A percentile compares a stretch with the other conserved stretches of the same genome.
These are phyloP conservation scores for Daldinia grandis DNA, from an alignment of 495 filamentous ascomycete species.

Conservation along the genomic window DNA sequence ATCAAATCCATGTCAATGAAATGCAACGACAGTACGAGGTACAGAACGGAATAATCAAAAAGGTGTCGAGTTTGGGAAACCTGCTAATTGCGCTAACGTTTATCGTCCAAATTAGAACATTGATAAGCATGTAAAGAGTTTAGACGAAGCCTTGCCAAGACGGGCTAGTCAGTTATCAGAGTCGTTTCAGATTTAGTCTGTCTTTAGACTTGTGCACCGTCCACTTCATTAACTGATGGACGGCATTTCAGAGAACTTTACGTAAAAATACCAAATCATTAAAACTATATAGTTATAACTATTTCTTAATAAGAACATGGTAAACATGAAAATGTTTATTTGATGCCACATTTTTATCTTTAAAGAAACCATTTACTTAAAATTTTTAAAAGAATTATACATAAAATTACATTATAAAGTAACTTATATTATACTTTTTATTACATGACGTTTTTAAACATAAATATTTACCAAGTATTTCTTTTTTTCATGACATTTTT, in stretches of 20 bases:
- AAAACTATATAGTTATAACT: no score
- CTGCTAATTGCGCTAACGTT: conserved; percentile 34
- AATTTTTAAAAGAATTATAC: no score
- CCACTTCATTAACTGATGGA: not conserved
- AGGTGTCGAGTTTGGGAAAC: conserved; percentile 42
- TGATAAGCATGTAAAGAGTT: conserved; percentile 37
- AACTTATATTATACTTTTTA: no score
- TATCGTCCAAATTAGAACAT: conserved; percentile 36
- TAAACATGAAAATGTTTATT: no score
- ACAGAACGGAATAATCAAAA: conserved; percentile 41
- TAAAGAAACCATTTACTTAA: no score
- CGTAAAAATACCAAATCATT: not conserved
- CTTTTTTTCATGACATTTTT: no score
- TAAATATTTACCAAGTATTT: no score
- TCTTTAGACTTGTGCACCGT: not conserved
- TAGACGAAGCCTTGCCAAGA: conserved; percentile 20
- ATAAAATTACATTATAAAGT: no score
- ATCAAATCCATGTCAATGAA: conserved; percentile 11
- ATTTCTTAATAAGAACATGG: not conserved
- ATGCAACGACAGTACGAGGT: conserved; percentile 25
- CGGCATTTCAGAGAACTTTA: not conserved
- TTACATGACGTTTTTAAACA: no score
- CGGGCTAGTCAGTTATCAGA: conserved; percentile 18
- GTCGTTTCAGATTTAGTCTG: conserved; percentile 27
- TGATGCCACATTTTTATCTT: no score